Percentiles rank a stretch among this genome's conserved stretches.
Conservation (phyloP, 2,329 filamentous ascomycete species). For the Alternaria brassicae region DNA sequence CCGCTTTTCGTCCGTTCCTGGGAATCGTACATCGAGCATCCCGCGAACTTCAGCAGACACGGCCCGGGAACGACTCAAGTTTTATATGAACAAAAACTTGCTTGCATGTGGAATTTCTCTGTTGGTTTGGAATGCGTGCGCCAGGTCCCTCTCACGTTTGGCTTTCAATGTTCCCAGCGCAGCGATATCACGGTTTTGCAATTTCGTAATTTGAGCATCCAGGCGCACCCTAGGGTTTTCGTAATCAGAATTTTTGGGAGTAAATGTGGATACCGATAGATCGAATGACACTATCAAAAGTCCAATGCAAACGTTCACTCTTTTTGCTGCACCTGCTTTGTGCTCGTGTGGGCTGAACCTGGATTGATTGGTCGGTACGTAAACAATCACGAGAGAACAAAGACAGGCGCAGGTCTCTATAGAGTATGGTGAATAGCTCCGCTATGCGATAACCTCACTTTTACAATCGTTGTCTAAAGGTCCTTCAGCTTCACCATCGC, state of each 20-base stretch:
- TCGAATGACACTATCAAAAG: not conserved
- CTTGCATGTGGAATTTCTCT: not conserved
- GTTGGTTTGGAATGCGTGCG: not conserved
- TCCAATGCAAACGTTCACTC: not conserved
- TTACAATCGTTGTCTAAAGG: not conserved
- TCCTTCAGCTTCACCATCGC: not conserved
- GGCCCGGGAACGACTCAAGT: not conserved
- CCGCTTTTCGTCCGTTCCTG: not conserved
- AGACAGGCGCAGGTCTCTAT: not conserved
- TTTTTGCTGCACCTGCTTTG: not conserved
- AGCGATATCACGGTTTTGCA: not conserved
- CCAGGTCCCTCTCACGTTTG: not conserved
- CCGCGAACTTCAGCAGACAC: not conserved
- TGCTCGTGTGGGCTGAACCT: not conserved
- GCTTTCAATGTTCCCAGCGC: not conserved
- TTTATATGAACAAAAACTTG: not conserved
- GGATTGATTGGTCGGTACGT: not conserved
- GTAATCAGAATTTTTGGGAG: not conserved
- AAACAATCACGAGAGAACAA: not conserved
- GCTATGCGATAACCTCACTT: not conserved
- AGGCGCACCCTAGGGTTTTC: not conserved
- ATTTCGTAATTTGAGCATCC: not conserved
- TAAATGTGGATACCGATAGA: conserved; percentile 3
- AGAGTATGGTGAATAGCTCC: not conserved
- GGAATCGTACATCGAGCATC: not conserved